phyloP scores from a whole-genome alignment of 2,329 filamentous ascomycete species.

The Xylariaceae sp. region DNA sequence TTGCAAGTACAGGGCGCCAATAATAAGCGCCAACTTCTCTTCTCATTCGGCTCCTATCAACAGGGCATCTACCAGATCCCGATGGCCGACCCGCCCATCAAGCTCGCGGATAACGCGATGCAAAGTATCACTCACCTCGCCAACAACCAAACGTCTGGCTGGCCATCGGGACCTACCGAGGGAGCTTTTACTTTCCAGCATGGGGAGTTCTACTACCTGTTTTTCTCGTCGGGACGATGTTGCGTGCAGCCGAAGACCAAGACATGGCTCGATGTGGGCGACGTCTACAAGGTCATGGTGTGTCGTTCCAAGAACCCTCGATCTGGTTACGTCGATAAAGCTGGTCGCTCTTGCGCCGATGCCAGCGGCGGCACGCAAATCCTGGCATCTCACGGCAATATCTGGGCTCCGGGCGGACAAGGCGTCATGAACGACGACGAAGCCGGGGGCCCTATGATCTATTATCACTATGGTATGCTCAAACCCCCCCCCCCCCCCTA shows the following conservation, averaged over 20 bases:
- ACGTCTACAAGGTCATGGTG: conserved; percentile 21
- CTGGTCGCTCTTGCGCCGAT: conserved; percentile 12
- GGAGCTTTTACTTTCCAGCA: conserved; percentile 12
- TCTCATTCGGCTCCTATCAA: conserved; percentile 21
- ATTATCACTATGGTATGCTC: conserved; percentile 19
- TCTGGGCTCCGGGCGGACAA: conserved; percentile 19
- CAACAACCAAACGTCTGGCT: conserved; percentile 14
- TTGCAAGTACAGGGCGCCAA: conserved; percentile 10
- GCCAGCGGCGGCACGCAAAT: conserved; percentile 15
- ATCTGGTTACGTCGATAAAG: conserved; percentile 12
- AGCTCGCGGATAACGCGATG: conserved; percentile 10
- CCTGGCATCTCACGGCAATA: conserved; percentile 12
- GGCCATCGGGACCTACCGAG: conserved; percentile 14
- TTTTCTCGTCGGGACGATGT: conserved; percentile 19
- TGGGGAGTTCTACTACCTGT: conserved; percentile 16
- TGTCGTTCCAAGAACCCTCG: conserved; percentile 15
- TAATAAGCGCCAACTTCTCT: conserved; percentile 6
- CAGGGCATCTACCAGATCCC: conserved; percentile 20
- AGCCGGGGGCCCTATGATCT: conserved; percentile 14
- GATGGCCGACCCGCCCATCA: conserved; percentile 12
- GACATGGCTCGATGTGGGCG: conserved; percentile 12
- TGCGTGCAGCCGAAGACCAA: conserved; percentile 10
- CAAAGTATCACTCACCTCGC: conserved; percentile 12
- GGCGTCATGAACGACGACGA: conserved; percentile 17
- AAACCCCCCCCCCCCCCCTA: too few relatives aligned